These are phyloP conservation scores for Neoscytalidium dimidiatum DNA, from an alignment of 2,329 filamentous ascomycete species.

Conservation along the genomic window DNA sequence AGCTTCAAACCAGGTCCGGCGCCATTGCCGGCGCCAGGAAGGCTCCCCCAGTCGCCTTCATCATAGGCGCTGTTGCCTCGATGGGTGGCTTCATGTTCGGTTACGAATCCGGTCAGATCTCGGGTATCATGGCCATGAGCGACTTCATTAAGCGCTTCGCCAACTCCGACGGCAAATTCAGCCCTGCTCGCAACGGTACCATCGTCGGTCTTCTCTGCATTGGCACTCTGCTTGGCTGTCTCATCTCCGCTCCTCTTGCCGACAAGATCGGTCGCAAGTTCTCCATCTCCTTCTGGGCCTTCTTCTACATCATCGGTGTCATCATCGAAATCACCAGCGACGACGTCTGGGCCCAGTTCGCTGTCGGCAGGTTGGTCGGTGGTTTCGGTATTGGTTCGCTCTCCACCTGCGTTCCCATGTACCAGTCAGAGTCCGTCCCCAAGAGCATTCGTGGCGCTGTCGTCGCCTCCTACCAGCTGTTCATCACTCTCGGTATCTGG, in stretches of 20 bases:
- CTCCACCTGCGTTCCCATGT: slow-evolving; percentile 65
- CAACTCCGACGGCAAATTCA: slow-evolving; percentile 25
- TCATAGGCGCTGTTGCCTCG: slow-evolving; percentile 59
- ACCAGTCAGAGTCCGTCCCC: slow-evolving; percentile 65
- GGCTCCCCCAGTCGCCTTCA: slow-evolving; percentile 32
- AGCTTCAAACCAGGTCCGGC: neutral
- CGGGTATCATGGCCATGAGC: slow-evolving; percentile 41
- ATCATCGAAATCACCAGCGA: slow-evolving; percentile 47
- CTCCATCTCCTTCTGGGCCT: slow-evolving; percentile 52
- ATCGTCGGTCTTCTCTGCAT: slow-evolving; percentile 48
- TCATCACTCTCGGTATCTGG: slow-evolving; percentile 46
- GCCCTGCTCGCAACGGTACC: slow-evolving; percentile 36
- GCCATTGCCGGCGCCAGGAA: neutral
- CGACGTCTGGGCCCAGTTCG: slow-evolving; percentile 47
- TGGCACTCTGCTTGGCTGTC: slow-evolving; percentile 45
- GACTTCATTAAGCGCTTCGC: slow-evolving; percentile 62
- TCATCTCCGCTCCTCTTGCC: slow-evolving; percentile 50
- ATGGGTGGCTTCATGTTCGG: slow-evolving; percentile 66
- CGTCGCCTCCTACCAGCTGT: slow-evolving; percentile 53
- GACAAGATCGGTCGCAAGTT: slow-evolving; percentile 53
- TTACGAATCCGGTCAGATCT: slow-evolving; percentile 56
- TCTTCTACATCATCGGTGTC: slow-evolving; percentile 45
- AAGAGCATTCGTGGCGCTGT: slow-evolving; percentile 65
- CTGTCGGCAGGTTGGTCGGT: slow-evolving; percentile 48
- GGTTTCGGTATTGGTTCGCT: slow-evolving; percentile 48